Conservation (phyloP, 2,329 filamentous ascomycete genomes). For the Fusarium sulawesiense region DNA sequence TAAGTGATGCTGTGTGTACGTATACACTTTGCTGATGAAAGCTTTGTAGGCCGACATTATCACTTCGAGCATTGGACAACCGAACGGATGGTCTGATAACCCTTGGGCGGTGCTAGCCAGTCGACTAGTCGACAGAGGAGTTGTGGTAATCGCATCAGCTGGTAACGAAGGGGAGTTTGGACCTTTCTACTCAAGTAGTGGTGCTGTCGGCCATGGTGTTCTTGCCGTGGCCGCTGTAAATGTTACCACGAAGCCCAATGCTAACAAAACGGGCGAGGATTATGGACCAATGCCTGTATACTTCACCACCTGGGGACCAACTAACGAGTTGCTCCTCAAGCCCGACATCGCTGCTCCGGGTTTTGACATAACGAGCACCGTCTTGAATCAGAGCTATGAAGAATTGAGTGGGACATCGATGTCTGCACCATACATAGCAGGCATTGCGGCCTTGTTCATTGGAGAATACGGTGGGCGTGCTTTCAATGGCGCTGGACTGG, state of each 20-base stretch:
- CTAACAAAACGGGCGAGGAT: slow-evolving; percentile 44
- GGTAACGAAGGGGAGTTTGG: slow-evolving; percentile 63
- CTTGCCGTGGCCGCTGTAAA: slow-evolving; percentile 54
- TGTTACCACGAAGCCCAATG: slow-evolving; percentile 57
- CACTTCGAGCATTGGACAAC: slow-evolving; percentile 54
- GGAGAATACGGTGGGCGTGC: slow-evolving; percentile 56
- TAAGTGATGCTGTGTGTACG: slow-evolving; percentile 19
- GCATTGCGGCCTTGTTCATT: slow-evolving; percentile 61
- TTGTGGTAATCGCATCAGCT: slow-evolving; percentile 62
- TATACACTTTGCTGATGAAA: not conserved
- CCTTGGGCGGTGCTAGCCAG: slow-evolving; percentile 57
- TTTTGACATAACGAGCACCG: slow-evolving; percentile 62
- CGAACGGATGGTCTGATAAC: slow-evolving; percentile 55
- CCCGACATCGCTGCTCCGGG: slow-evolving; percentile 64
- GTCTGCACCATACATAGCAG: slow-evolving; percentile 66
- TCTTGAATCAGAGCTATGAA: slow-evolving; percentile 56
- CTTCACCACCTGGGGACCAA: slow-evolving; percentile 65
- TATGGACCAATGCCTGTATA: slow-evolving; percentile 53
- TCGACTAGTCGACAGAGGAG: slow-evolving; percentile 57
- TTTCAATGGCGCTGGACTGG: slow-evolving; percentile 52
- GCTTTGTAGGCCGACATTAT: slow-evolving; percentile 56
- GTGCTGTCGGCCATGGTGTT: slow-evolving; percentile 50
- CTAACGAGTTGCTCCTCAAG: slow-evolving; percentile 62
- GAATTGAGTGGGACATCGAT: slow-evolving; percentile 66
- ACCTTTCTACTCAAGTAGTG: slow-evolving; percentile 57